Evolutionary conservation across 345 rosid genomes (phyloP), one percentile per base, ranked within the genome.

Genomic region (Camelina neglecta): DNA sequence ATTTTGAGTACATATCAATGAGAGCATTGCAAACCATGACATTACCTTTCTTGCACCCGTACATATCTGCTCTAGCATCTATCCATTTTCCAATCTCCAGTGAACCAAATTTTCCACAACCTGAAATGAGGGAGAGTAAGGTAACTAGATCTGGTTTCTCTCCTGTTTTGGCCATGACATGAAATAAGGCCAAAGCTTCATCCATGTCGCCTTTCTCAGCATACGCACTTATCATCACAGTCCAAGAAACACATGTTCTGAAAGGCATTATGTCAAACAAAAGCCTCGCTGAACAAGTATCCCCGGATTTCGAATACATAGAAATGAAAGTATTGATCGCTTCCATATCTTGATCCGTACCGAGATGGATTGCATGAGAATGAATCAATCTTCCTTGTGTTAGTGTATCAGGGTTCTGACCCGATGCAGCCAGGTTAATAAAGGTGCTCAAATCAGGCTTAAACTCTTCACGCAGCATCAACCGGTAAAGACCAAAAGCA

Each of bases 141-240:
- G 92, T 87, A 29, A 86, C 86, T 48, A 81, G 73, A 86, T 88
- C 92, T 44, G 89, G 86, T 4, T 69, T 81, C 78, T 75, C 83
- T 48, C 76, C 85, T 21, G 85, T 80, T 61, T 64, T 65, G 75
- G 69, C 71, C 91, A 90, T 88, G 47, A 79, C 67, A 41, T 67
- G 38, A 81, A 85, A 89, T 61, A 90, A 78, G 48, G 57, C 62
- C 81, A 85, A 78, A 0, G 88, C 96, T 70, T 80, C 87, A 75
- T 80, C 86, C 79, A 87, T 66, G 63, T 89, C 75, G 38, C 93
- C 93, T 69, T 83, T 85, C 75, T 82, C 83, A 3, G 88, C 89
- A 82, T 85, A 87, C 53, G 93, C 98, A 51, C 86, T 81, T 61
- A 93, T 88, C 84, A 93, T 86, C 8, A 88, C 93, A 75, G 88